Conservation (phyloP, 2,329 filamentous ascomycete genomes). For the Fusarium napiforme region DNA sequence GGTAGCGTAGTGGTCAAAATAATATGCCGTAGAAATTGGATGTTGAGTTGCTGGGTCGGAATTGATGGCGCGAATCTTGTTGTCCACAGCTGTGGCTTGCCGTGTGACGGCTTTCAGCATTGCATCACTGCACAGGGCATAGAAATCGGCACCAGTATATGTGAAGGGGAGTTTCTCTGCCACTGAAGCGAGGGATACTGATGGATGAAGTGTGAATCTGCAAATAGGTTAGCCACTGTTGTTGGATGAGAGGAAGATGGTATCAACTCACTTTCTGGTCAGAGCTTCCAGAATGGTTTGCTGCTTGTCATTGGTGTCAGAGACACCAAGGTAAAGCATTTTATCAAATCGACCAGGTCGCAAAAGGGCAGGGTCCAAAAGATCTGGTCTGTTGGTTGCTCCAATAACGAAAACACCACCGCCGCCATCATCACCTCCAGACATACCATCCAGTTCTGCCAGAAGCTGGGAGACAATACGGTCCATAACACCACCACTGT, state of each 20-base stretch:
- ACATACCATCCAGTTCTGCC: constrained; percentile 98
- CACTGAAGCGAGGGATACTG: constrained; percentile 78
- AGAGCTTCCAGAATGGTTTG: constrained; percentile 92
- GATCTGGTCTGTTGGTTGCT: constrained; percentile 92
- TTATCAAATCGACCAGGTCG: constrained; percentile 96
- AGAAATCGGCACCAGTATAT: constrained; percentile 97
- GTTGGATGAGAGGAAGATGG: background rate
- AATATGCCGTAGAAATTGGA: constrained; percentile 86
- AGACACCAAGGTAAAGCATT: constrained; percentile 96
- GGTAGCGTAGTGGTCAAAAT: constrained; percentile 91
- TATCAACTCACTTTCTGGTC: constrained; percentile 81
- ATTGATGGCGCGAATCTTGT: constrained; percentile 80
- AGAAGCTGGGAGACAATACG: constrained; percentile 94
- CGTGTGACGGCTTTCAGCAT: constrained; percentile 99
- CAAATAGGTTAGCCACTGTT: constrained; percentile 17
- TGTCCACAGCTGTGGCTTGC: constrained; percentile 84
- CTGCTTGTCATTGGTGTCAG: constrained; percentile 97
- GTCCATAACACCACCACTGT: constrained; percentile 98
- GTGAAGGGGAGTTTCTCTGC: constrained; percentile 87
- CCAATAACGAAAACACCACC: constrained; percentile 97
- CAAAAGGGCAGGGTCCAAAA: constrained; percentile 89
- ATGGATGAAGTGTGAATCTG: constrained; percentile 86
- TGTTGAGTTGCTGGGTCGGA: constrained; percentile 49
- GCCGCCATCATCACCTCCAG: constrained; percentile 84
- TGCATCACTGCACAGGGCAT: constrained; percentile 95